Base-by-base conservation (phyloP, 2,329 filamentous ascomycete species). In the Pseudogymnoascus sp. region DNA sequence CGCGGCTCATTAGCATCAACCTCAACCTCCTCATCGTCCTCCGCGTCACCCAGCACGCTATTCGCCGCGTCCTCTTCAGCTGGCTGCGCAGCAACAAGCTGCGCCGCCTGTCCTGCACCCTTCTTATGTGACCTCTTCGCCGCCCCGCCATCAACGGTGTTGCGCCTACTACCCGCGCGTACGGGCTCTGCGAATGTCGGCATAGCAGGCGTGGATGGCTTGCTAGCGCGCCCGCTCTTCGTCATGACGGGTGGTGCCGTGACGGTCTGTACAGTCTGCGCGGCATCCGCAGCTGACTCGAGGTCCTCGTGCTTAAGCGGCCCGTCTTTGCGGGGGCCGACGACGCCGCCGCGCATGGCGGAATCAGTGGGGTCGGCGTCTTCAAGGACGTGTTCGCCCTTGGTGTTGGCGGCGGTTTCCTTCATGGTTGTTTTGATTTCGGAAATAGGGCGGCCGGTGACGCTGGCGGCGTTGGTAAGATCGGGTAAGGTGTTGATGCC, bases 1-100 rank as follows among this genome's bases (percentile, higher is more conserved):
- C 85, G 80, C 38, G 86, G 87, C 72, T 92, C 89, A 67, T 89
- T 84, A 3, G 82, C 84, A 65, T 88, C 87, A 38, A 81, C 79
- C 37, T 88, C 85, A 6, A 85, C 84, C 11, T 85, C 86, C 1
- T 78, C 78, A 23, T 79, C 79, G 11, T 80, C 77, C 33, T 75
- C 77, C 5, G 25, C 50, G 10, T 56, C 50, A 1, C 50, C 50
- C 42, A 76, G 76, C 63, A 75, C 74, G 66, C 76, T 79, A 62
- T 75, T 78, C 40, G 73, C 76, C 1, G 74, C 73, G 64, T 79
- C 78, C 7, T 63, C 62, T 1, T 63, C 59, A 10, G 10, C 35
- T 2, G 65, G 66, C 31, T 70, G 69, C 37, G 69, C 67, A 12
- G 70, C 69, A n/a, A 72, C 65, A 50, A 71, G 67, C 63, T 71